Base-by-base conservation (phyloP, 495 filamentous ascomycete species). In the Aspergillus haitiensis region DNA sequence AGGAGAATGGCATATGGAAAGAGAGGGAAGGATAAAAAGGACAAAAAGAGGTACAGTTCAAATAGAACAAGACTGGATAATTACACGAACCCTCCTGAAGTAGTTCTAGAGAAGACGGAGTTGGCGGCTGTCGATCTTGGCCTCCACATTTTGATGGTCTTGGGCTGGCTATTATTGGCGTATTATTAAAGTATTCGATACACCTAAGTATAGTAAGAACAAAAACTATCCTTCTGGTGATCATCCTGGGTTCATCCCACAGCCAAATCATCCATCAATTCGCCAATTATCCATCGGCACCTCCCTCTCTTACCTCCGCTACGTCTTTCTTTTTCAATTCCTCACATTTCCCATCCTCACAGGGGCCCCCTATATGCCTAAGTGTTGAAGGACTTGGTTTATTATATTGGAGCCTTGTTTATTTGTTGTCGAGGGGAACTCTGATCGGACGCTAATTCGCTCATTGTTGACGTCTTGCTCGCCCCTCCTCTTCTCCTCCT, bases 381-480 rank as follows among this genome's bases (percentile, higher is more conserved):
- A 27, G 1, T 1, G 21, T 27, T 27, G 21, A 27, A 27, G 21
- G 21, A 27, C 21, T 27, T 27, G 21, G 21, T 3, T 27, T 27
- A 27, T 27, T 27, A 27, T 27, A 27, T 3, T 47, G 15, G 15
- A 8, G 44, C 5, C 44, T 1, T 6, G 2, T n/a, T 47, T 47
- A 15, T 47, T 47, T 47, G 48, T 51, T 51, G 48, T 51, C 21
- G 27, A 51, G 48, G 21, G 47, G 21, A 5, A 10, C 8, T 16
- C 47, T 33, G 12, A 34, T 44, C 52, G 50, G 46, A 60, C 52
- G 58, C 58, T 54, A 13, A 54, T 54, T 49, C 48, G 50, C 42
- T 47, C 58, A 54, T 54, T 60, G 58, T 60, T 60, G 58, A 54
- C 58, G 58, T 40, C 35, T 18, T 48, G 31, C 12, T 48, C 58